Conservation (phyloP, 352 stramenopile genomes). For the Pythium scleroteichum region DNA sequence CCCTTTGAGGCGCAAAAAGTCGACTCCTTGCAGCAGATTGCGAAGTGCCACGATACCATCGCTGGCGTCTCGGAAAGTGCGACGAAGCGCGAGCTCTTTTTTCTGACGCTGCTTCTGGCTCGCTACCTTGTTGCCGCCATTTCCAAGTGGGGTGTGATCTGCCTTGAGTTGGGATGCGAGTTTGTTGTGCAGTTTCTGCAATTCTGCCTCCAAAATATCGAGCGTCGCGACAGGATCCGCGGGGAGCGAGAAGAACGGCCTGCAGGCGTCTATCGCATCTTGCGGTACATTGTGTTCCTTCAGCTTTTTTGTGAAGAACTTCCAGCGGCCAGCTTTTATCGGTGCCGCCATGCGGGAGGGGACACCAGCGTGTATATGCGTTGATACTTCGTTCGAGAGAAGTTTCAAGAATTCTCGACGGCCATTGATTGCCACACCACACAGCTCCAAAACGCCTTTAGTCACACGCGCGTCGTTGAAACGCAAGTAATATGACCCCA, state of each 20-base stretch:
- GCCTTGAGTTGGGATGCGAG: constrained; percentile 35
- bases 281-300: constrained; percentile 55
- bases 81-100: constrained; percentile 56
- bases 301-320: constrained; percentile 73
- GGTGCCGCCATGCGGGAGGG: constrained; percentile 58
- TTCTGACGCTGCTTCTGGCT: constrained; percentile 63
- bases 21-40: constrained; percentile 68
- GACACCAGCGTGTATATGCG: constrained; percentile 59
- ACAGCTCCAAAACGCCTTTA: constrained; percentile 69
- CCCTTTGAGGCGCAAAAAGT: constrained; percentile 58
- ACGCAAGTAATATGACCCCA: constrained; percentile 78
- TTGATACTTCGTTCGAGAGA: constrained; percentile 74
- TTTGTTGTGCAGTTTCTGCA: constrained; percentile 59
- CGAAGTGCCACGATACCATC: constrained; percentile 68
- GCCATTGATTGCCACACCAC: constrained; percentile 45
- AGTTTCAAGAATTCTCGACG: constrained; percentile 75
- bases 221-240: constrained; percentile 62
- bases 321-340: constrained; percentile 69
- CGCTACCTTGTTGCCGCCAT: not conserved
- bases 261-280: constrained; percentile 53
- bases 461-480: constrained; percentile 81
- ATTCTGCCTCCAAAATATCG: constrained; percentile 63
- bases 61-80: constrained; percentile 67
- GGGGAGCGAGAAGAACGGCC: constrained; percentile 78
- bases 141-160: constrained; percentile 22